Evolutionary conservation across 2,329 filamentous ascomycete species (phyloP), one percentile per base, ranked within the genome.

Genomic region (Diaporthe nobilis): DNA sequence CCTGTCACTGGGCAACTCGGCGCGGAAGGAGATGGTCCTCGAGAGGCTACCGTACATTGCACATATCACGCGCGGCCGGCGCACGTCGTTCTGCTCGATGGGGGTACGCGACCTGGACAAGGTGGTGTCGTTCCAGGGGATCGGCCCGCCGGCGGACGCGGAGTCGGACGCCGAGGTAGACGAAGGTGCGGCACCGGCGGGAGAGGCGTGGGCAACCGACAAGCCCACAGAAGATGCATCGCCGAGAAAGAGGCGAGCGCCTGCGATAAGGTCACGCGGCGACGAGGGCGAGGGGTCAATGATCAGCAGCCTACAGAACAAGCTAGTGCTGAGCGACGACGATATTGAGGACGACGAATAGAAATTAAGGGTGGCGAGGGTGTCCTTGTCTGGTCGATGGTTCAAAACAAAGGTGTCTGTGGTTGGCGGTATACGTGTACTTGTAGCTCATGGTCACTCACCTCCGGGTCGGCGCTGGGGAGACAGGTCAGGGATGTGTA

Each of bases 1-100:
- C 1, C 85, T 92, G 22, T 90, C 91, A 0, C 88, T 93, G 2
- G 92, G 93, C 58, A 92, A 87, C 77, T 91, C 92, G 4, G 92
- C 93, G 5, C 92, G 92, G 49, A 89, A 89, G 57, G 94, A 96
- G 82, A 89, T 97, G 86, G 84, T 98, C 0, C 90, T 98, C 34
- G 95, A 98, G 78, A 92, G 95, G 12, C 88, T 99, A 0, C 97
- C 97, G 0, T 98, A 98, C 83, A 92, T 97, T 87, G 88, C 92
- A 1, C 89, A 91, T 70, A 94, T 98, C 80, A 83, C 85, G 2
- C 86, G 88, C 22, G 81, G 84, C 44, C 81, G 84, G 78, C 85
- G 84, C 78, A 82, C 84, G 79, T 77, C 80, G 22, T 83, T 80
- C 44, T 79, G 80, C 31, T 80, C 79, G 22, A 80, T 86, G 76